These are phyloP conservation scores for Termitomyces sp. DNA, from an alignment of 768 basidiomycete species.

Conservation along the genomic window DNA sequence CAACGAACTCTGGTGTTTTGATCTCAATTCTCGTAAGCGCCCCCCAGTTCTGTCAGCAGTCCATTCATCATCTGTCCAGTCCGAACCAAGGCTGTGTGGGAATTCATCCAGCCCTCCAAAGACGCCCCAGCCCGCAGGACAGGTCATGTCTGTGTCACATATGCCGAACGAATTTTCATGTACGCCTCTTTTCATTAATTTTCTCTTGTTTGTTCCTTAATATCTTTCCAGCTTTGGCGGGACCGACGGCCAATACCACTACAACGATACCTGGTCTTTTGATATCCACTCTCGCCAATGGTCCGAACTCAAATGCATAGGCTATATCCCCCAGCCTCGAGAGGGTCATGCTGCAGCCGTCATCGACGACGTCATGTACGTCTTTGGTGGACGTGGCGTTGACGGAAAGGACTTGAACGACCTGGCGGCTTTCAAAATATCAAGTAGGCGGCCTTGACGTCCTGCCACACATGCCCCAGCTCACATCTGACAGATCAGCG, in stretches of 20 bases:
- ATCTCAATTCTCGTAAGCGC: conserved; percentile 85
- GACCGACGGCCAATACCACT: conserved; percentile 97
- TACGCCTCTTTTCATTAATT: conserved; percentile 33
- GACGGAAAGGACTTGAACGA: conserved; percentile 96
- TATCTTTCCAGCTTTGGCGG: conserved; percentile 75
- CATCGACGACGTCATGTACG: conserved; percentile 96
- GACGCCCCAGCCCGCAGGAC: conserved; percentile 80
- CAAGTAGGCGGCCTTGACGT: conserved; percentile 59
- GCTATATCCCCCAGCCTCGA: conserved; percentile 91
- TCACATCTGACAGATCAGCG: conserved; percentile 65
- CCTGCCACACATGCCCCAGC: conserved; percentile 4
- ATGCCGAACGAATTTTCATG: conserved; percentile 82
- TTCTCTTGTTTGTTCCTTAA: conserved; percentile 11
- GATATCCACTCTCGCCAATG: conserved; percentile 78
- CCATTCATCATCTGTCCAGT: conserved; percentile 43
- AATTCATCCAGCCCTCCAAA: conserved; percentile 62
- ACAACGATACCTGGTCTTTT: conserved; percentile 98
- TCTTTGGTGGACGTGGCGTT: conserved; percentile 96
- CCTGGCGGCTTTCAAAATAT: conserved; percentile 94
- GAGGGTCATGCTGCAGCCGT: conserved; percentile 97
- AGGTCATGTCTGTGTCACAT: conserved; percentile 86
- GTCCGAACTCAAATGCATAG: conserved; percentile 93
- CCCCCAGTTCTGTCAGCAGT: not conserved
- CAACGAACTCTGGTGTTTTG: conserved; percentile 95
- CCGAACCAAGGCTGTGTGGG: conserved; percentile 83